Conservation (phyloP, 2,329 filamentous ascomycete species). For the Aspergillus sergii region DNA sequence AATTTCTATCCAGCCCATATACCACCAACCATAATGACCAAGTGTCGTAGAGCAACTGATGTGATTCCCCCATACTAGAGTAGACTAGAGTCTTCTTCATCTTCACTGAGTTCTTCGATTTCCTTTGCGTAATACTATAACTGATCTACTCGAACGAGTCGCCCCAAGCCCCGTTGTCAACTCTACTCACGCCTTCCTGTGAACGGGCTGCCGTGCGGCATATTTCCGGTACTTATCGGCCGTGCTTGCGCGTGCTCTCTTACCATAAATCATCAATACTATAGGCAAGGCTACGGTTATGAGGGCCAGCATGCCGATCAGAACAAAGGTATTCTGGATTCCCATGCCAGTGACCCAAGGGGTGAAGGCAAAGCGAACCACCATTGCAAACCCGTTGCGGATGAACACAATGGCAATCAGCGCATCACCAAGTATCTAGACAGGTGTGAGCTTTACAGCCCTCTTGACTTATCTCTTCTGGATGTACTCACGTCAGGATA, state of each 20-base stretch:
- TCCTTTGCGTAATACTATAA: too few species aligned
- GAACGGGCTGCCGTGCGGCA: neutral
- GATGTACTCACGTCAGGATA: slow-evolving; percentile 27
- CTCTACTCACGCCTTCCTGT: neutral
- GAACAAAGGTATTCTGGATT: slow-evolving; percentile 24
- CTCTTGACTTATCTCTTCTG: neutral
- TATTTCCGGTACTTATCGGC: slow-evolving; percentile 18
- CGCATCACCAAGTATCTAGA: slow-evolving; percentile 51
- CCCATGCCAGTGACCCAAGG: slow-evolving; percentile 45
- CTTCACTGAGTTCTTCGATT: too few species aligned
- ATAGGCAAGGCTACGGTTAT: slow-evolving; percentile 20
- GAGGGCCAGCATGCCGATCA: slow-evolving; percentile 20
- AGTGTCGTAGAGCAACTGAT: rapidly evolving
- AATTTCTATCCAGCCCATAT: too few species aligned
- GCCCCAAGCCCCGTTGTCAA: neutral
- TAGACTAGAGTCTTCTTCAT: too few species aligned
- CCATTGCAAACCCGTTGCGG: slow-evolving; percentile 48
- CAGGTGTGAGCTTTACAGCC: neutral
- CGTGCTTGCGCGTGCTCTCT: slow-evolving; percentile 22
- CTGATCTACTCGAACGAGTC: too few species aligned
- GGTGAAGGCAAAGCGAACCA: slow-evolving; percentile 50
- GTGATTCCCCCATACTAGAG: too few species aligned
- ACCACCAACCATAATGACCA: too few species aligned
- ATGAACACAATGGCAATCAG: slow-evolving; percentile 50
- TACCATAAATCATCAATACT: slow-evolving; percentile 28